Conservation (phyloP, 2,329 filamentous ascomycete species). For the Sphaerulina populicola region DNA sequence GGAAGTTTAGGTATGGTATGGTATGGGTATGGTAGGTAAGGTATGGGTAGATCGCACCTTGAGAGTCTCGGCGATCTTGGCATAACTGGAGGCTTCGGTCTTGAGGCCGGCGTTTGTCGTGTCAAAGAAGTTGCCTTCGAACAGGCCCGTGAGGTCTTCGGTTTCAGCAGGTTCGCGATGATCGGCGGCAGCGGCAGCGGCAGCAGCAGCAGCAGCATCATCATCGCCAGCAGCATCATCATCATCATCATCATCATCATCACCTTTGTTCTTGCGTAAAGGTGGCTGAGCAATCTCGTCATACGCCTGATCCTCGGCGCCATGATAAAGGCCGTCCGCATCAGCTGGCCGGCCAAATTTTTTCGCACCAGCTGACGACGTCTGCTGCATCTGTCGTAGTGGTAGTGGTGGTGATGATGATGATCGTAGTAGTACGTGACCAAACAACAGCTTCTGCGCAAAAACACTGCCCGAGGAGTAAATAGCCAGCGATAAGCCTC, state of each 20-base stretch:
- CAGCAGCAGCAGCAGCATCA: constrained; percentile 8
- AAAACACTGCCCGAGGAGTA: constrained; percentile 75
- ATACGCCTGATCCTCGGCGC: constrained; percentile 16
- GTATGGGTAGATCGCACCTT: constrained; percentile 16
- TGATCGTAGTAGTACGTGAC: constrained; percentile 40
- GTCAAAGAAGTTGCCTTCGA: constrained; percentile 61
- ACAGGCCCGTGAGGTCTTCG: constrained; percentile 50
- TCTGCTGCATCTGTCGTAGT: no score
- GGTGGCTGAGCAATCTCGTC: constrained; percentile 9
- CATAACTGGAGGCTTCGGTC: constrained; percentile 58
- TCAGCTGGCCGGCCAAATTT: constrained; percentile 12
- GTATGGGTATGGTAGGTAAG: no score
- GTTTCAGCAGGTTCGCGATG: constrained; percentile 33
- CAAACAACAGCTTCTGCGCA: constrained; percentile 72
- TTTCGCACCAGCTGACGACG: constrained; percentile 12
- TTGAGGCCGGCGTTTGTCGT: constrained; percentile 74
- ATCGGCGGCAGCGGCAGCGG: constrained; percentile 1
- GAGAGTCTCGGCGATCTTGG: constrained; percentile 50
- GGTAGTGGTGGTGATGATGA: no score
- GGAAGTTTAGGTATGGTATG: no score
- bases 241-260: constrained; percentile 1
- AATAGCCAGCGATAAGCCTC: constrained; percentile 56
- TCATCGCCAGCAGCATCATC: constrained; percentile 9
- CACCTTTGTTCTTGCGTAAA: constrained; percentile 11
- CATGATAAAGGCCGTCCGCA: constrained; percentile 1